phyloP scores from a whole-genome alignment of 352 stramenopile genomes.

The Salisapilia sapeloensis region DNA sequence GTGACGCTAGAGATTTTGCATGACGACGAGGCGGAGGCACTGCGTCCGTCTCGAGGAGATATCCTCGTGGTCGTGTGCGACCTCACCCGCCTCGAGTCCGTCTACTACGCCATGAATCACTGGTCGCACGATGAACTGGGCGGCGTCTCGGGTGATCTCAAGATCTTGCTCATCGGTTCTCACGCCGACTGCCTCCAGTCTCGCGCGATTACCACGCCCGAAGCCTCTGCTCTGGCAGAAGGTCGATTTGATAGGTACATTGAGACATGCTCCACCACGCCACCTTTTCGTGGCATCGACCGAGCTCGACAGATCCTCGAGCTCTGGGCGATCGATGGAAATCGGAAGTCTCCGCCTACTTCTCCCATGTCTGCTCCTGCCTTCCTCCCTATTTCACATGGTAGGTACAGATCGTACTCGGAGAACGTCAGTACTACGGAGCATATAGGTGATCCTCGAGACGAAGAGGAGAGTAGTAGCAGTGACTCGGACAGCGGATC shows the following conservation, averaged over 20 bases:
- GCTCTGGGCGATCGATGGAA: slow-evolving; percentile 6
- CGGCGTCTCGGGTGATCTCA: slow-evolving; percentile 4
- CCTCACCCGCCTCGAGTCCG: slow-evolving; percentile 17
- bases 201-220: slow-evolving; percentile 15
- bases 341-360: not conserved
- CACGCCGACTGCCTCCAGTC: slow-evolving; percentile 19
- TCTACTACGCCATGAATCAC: slow-evolving; percentile 11
- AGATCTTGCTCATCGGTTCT: slow-evolving; percentile 30
- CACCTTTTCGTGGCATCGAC: slow-evolving; percentile 8
- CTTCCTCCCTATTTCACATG: slow-evolving; percentile 2
- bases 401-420: slow-evolving; percentile 9
- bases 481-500: too few species aligned
- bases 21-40: too few species aligned
- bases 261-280: slow-evolving; percentile 15
- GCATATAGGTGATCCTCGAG: slow-evolving; percentile 43
- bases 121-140: not conserved
- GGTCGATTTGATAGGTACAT: slow-evolving; percentile 36
- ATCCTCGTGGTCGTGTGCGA: slow-evolving; percentile 38
- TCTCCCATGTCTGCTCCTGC: not conserved
- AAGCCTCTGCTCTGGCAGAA: slow-evolving; percentile 21
- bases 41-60: slow-evolving; percentile 3
- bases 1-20: slow-evolving; percentile 3
- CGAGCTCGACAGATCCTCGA: slow-evolving; percentile 7
- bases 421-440: slow-evolving; percentile 11
- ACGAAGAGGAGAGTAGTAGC: slow-evolving; percentile 18